phyloP scores from a whole-genome alignment of 1,139 yeast genomes.

The Casaregolazyma suthepensis region DNA sequence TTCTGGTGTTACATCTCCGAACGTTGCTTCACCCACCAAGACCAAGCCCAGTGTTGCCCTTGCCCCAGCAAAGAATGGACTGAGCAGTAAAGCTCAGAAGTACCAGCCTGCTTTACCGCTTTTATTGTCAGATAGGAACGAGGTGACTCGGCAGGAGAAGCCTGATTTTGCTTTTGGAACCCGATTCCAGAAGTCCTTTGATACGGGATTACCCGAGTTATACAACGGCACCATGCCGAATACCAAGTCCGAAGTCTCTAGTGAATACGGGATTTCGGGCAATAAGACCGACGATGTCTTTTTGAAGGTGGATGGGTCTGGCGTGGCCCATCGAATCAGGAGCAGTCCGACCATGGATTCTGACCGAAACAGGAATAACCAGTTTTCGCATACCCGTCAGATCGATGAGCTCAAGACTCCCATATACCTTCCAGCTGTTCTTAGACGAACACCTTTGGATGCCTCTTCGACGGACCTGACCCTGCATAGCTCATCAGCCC shows the following conservation, averaged over 20 bases:
- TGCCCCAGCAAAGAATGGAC: not conserved
- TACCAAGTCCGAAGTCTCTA: not conserved
- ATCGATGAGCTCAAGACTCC: slow-evolving; percentile 62
- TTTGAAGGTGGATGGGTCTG: not conserved
- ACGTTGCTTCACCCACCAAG: not conserved
- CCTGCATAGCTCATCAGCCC: not conserved
- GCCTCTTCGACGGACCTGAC: slow-evolving; percentile 3
- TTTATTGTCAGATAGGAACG: not conserved
- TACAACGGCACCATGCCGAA: not conserved
- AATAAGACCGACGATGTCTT: not conserved
- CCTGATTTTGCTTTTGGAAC: not conserved
- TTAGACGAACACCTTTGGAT: slow-evolving; percentile 41
- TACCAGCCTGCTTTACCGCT: not conserved
- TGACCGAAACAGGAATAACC: not conserved
- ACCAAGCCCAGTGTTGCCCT: not conserved
- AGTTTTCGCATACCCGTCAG: slow-evolving; percentile 20
- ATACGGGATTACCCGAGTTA: not conserved
- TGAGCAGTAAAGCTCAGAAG: not conserved
- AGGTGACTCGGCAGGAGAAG: not conserved
- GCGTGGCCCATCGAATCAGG: not conserved
- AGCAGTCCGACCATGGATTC: not conserved
- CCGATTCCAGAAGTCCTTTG: not conserved
- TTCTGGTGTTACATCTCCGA: slow-evolving; percentile 2
- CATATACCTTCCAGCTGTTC: slow-evolving; percentile 82
- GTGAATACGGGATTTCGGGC: not conserved